Percentiles rank a stretch among this genome's conserved stretches.
Evolutionary conservation across 2,329 filamentous ascomycete species (phyloP).

Genomic region (Colletotrichum sublineola): DNA sequence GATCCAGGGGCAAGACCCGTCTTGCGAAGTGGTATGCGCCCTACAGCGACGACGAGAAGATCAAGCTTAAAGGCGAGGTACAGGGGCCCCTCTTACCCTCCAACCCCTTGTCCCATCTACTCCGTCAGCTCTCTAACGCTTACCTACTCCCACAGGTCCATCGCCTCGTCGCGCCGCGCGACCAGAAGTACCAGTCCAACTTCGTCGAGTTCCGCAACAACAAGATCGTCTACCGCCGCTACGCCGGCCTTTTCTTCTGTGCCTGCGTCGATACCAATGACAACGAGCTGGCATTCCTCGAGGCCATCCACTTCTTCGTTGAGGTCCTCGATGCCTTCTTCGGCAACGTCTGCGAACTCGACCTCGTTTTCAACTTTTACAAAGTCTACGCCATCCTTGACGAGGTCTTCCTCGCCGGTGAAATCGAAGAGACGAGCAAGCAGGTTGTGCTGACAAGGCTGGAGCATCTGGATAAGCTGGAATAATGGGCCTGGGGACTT

Average conservation of each 20-base stretch:
- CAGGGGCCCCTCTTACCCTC: slow-evolving; percentile 45
- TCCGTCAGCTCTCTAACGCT: background rate
- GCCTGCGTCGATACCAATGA: slow-evolving; percentile 99
- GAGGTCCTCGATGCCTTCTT: slow-evolving; percentile 99
- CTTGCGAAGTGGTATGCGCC: slow-evolving; percentile 99
- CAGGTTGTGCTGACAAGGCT: slow-evolving; percentile 94
- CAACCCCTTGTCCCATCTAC: slow-evolving; percentile 21
- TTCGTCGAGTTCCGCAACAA: slow-evolving; percentile 97
- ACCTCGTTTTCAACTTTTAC: slow-evolving; percentile 86
- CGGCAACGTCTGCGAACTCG: slow-evolving; percentile 98
- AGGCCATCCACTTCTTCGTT: slow-evolving; percentile 99
- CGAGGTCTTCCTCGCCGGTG: slow-evolving; percentile 96
- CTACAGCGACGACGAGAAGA: slow-evolving; percentile 98
- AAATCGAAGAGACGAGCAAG: slow-evolving; percentile 99
- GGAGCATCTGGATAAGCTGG: slow-evolving; percentile 96
- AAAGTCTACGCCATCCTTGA: slow-evolving; percentile 98
- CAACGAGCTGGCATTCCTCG: slow-evolving; percentile 96
- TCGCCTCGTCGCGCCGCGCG: slow-evolving; percentile 94
- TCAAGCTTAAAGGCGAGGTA: slow-evolving; percentile 98
- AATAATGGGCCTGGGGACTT: slow-evolving; percentile 62
- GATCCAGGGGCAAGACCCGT: slow-evolving; percentile 90
- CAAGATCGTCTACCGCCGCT: slow-evolving; percentile 97
- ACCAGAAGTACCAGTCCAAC: slow-evolving; percentile 99
- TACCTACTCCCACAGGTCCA: slow-evolving; percentile 75
- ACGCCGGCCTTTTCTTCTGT: slow-evolving; percentile 98